Base-by-base conservation (phyloP, 2,329 filamentous ascomycete species). In the Didymella lethalis region DNA sequence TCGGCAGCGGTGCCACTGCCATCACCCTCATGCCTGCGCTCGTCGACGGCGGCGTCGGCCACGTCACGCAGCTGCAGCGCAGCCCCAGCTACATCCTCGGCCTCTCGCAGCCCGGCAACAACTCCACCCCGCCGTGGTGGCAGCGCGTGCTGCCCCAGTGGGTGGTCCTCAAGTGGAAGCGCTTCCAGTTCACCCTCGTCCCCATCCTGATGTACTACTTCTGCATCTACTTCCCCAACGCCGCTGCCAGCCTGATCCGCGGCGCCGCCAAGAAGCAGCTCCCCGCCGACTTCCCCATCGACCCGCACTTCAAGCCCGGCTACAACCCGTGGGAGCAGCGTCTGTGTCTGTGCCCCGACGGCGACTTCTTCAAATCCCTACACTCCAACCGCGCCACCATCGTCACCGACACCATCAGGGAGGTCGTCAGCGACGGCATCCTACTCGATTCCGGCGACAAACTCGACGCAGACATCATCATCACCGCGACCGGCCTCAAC, bases 31-130 rank as follows among this genome's bases (percentile, higher is more conserved):
- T 96, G 3, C 92, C 92, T 0, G 85, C 83, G 46, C 77, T 96
- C 45, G 86, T 87, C 0, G 79, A 89, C 43, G 85, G 83, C 38
- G 90, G 90, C 12, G 79, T 79, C 5, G 78, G 77, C 5, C 83
- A 85, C 14, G 87, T 93, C 28, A 94, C 90, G 1, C 92, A 94
- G 86, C 83, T 96, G 2, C 92, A 96, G 77, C 86, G 92, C 56
- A 92, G 88, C 45, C 92, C 92, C 0, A 85, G 84, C 0, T 77
- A 76, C 48, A 83, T 93, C 54, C 65, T 90, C 44, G 79, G 84
- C n/a, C 66, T 86, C 1, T 77, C 83, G 0, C 80, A 82, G 25
- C 69, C 70, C 7, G 80, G 80, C 43, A 56, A 61, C 2, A 46
- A 79, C 2, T 71, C 64, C 7, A 65, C 78, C 1, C 61, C 85